Base-by-base conservation (phyloP, 441 rosid genomes). In the Isatis lusitanica region DNA sequence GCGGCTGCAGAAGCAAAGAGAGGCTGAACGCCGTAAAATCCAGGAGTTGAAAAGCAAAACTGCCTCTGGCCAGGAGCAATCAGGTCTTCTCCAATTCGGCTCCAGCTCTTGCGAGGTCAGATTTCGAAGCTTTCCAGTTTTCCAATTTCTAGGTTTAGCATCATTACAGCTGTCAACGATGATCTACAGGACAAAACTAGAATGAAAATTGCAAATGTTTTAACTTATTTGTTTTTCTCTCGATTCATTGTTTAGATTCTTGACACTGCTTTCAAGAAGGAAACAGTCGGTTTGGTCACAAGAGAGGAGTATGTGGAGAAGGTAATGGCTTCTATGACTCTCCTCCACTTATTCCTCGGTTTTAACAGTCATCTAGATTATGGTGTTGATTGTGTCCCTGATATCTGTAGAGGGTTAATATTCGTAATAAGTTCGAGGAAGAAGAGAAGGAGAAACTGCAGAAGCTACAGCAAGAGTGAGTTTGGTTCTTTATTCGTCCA, bases 81-180 rank as follows among this genome's bases (percentile, higher is more conserved):
- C 97, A 1, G 97, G 99, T 66, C 98, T 95, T 68, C 99, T 95
- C 71, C 99, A 92, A 70, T 95, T 95, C 78, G 98, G 99, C 7
- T 84, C 98, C 18, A 83, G 99, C 62, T 87, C 94, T 55, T 91
- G 96, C 56, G 99, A 95, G 96, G 99, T 92, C 61, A 13, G 21
- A 46, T 21, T 9, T 56, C 6, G 1, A 46, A 30, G 63, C 35
- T 66, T 15, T 42, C 26, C 3, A 13, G 15, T 7, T 21, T 28
- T 12, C 15, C 39, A 18, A 31, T 60, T 53, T 40, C 51, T 61
- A 76, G 55, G 70, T 21, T 21, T 21, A 21, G 24, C 24, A 1
- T 21, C 24, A 21, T 1, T 21, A 21, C 24, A 21, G 24, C 24
- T 21, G 24, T 21, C 24, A 21, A 21, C 24, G 24, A 21, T 28